Conservation (phyloP, 345 rosid species). For the Populus alba region DNA sequence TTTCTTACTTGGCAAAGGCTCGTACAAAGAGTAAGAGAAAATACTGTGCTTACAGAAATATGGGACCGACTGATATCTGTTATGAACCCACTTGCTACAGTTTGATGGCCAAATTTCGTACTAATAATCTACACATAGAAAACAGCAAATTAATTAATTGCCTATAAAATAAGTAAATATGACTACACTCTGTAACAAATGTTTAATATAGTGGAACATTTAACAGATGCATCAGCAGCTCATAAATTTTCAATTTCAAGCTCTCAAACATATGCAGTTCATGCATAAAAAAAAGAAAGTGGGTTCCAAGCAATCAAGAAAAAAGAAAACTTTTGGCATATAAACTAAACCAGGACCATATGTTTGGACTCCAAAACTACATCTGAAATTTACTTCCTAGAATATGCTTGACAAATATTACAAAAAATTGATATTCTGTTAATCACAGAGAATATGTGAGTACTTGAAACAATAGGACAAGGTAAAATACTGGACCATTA, state of each 20-base stretch:
- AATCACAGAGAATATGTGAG: neutral
- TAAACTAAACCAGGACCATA: neutral
- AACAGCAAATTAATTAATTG: neutral
- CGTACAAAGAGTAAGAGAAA: neutral
- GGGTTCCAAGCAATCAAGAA: neutral
- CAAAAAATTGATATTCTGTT: neutral
- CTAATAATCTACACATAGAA: constrained; percentile 56
- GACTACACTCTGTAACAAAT: neutral
- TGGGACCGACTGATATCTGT: constrained; percentile 61
- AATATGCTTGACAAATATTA: neutral
- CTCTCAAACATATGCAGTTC: neutral
- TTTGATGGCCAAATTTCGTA: constrained; percentile 50
- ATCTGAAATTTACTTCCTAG: neutral
- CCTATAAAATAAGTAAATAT: neutral
- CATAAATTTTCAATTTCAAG: neutral
- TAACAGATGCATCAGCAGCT: neutral
- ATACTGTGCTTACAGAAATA: constrained; percentile 65
- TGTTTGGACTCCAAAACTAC: neutral
- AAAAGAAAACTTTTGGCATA: neutral
- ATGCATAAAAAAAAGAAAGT: neutral
- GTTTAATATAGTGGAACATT: neutral
- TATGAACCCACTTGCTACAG: constrained; percentile 70
- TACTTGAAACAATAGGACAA: neutral
- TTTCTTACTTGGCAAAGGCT: neutral
- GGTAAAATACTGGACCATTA: too few species aligned